Base-by-base conservation (phyloP, 2,329 filamentous ascomycete genomes). In the Hymenoscyphus fructigenus region DNA sequence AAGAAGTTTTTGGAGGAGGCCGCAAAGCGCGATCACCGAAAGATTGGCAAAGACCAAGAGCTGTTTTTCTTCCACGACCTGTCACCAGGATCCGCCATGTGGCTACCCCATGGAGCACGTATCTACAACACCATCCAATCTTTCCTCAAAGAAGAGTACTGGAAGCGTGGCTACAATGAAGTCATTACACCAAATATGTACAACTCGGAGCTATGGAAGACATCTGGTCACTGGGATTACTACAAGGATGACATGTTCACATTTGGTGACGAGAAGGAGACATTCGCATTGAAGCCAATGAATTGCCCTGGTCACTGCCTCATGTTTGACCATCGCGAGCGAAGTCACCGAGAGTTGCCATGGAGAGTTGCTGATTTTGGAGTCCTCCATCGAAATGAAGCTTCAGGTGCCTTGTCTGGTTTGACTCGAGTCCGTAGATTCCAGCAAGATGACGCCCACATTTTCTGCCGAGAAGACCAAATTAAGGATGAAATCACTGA, bases 121-220 rank as follows among this genome's bases (percentile, higher is more conserved):
- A 96, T 98, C 75, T 96, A 96, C 83, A 97, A 97, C 76, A 89
- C 92, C 29, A 82, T 99, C 10, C 88, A 93, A 77, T 83, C 86
- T 20, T 92, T 95, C 75, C 84, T 99, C 68, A 88, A 91, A 68
- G 85, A 90, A 58, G 90, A 98, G 77, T 99, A 98, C 82, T 93
- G 91, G 84, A 92, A 91, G 76, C 91, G 95, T 69, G 93, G 91
- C 57, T 99, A 98, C 78, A 88, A 94, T 74, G 95, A 99, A 79
- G 95, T 99, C 67, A 92, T 93, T 76, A 92, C 93, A 3, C 95
- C 95, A 60, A 98, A 95, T 80, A 96, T 99, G 90, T 99, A 90
- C 83, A 96, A 97, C 75, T 88, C 92, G 14, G 86, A 92, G 6
- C 81, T 98, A 15, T 98, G 95, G 95, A 95, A 97, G 81, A 91